Conservation (phyloP, 495 filamentous ascomycete genomes). For the Corynascus novoguineensis region DNA sequence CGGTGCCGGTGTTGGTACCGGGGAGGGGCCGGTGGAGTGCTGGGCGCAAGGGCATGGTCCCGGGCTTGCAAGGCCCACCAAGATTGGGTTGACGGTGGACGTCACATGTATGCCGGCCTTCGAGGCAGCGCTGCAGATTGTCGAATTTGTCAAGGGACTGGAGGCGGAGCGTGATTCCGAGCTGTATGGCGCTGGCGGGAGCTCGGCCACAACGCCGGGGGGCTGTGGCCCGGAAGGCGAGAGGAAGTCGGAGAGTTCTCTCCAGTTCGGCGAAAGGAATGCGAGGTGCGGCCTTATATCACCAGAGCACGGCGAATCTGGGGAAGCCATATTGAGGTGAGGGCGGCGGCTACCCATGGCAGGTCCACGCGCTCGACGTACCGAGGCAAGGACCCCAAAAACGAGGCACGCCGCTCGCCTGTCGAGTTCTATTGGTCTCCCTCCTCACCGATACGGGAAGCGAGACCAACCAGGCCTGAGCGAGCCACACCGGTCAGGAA, state of each 20-base stretch:
- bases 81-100: conserved; percentile 18
- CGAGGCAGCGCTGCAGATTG: conserved; percentile 25
- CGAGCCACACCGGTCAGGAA: conserved; percentile 1
- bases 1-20: neutral
- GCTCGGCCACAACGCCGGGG: conserved; percentile 10
- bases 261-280: neutral
- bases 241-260: conserved; percentile 5
- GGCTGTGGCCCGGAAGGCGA: conserved; percentile 1
- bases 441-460: conserved; percentile 3
- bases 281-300: neutral
- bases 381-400: neutral
- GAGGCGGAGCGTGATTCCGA: conserved; percentile 16
- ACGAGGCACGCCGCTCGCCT: neutral
- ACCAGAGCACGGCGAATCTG: neutral
- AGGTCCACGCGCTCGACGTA: neutral
- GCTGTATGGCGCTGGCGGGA: conserved; percentile 5
- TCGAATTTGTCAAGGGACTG: conserved; percentile 19
- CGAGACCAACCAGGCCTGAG: conserved; percentile 1
- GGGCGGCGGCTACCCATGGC: neutral
- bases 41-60: neutral
- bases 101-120: conserved; percentile 16
- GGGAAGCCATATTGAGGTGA: neutral
- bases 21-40: neutral
- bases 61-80: neutral
- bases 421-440: neutral